A percentile compares a stretch with the other conserved stretches of the same genome.
Evolutionary conservation across 1,284 basidiomycete genomes (phyloP).

Genomic region (Ceratobasidium sp.): DNA sequence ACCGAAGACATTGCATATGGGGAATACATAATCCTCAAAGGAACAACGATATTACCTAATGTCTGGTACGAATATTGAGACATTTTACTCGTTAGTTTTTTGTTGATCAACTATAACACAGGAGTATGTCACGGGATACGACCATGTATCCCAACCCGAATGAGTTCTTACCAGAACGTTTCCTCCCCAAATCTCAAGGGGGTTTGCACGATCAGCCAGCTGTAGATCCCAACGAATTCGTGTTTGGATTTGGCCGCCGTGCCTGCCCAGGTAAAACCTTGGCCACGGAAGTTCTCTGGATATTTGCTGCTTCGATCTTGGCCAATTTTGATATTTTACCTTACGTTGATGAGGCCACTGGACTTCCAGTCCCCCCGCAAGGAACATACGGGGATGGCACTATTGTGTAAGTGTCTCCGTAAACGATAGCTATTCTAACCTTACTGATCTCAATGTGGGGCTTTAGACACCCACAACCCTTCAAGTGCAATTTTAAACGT

Average conservation of each 20-base stretch:
- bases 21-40: slow-evolving; percentile 44
- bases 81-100: not conserved
- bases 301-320: slow-evolving; percentile 23
- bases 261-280: slow-evolving; percentile 7
- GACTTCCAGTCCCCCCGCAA: slow-evolving; percentile 1
- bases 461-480: slow-evolving; percentile 19
- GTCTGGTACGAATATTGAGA: slow-evolving; percentile 2
- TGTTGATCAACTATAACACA: not conserved
- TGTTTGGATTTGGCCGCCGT: slow-evolving; percentile 28
- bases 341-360: slow-evolving; percentile 12
- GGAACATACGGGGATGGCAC: slow-evolving; percentile 24
- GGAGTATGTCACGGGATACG: slow-evolving; percentile 16
- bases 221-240: slow-evolving; percentile 3
- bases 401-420: slow-evolving; percentile 15
- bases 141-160: slow-evolving; percentile 25
- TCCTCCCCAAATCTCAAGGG: slow-evolving; percentile 12
- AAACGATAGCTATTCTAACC: not conserved
- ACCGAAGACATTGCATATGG: slow-evolving; percentile 43
- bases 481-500: slow-evolving; percentile 8
- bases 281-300: slow-evolving; percentile 14
- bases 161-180: slow-evolving; percentile 22
- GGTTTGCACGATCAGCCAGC: slow-evolving; percentile 22
- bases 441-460: not conserved
- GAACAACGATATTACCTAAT: slow-evolving; percentile 37
- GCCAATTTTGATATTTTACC: slow-evolving; percentile 19